Evolutionary conservation across 208 protist genomes (phyloP).

Genomic region (Wallacemonas rigidus): DNA sequence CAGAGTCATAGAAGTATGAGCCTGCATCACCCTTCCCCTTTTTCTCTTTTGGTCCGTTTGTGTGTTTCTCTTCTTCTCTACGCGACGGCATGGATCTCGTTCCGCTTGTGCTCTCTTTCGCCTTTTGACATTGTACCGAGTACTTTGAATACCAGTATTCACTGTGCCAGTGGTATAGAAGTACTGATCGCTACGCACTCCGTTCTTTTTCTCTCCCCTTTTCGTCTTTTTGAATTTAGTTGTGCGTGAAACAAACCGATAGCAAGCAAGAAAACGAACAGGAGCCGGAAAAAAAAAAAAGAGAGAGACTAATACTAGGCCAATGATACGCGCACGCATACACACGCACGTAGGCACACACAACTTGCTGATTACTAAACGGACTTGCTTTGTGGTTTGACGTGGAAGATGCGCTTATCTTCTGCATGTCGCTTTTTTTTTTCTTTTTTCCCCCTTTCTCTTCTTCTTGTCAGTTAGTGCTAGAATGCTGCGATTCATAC

Average conservation of each 20-base stretch:
- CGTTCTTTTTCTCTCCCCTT: not conserved
- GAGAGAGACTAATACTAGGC: not conserved
- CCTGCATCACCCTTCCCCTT: not conserved
- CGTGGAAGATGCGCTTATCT: not conserved
- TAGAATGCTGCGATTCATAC: not conserved
- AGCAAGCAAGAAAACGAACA: too few species aligned
- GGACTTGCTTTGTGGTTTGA: not conserved
- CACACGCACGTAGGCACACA: not conserved
- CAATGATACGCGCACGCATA: not conserved
- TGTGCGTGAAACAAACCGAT: too few species aligned
- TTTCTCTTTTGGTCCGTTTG: not conserved
- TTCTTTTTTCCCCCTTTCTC: conserved; percentile 9
- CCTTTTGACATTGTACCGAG: conserved; percentile 4
- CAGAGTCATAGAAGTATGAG: too few species aligned
- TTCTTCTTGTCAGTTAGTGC: conserved; percentile 10
- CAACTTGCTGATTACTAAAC: not conserved
- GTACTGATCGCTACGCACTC: not conserved
- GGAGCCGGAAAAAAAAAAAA: not conserved
- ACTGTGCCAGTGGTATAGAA: not conserved
- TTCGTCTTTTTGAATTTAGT: not conserved
- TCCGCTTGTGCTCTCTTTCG: not conserved
- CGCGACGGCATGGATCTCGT: not conserved
- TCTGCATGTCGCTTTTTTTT: conserved; percentile 11
- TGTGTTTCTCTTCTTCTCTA: not conserved
- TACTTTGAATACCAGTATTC: not conserved